Base-by-base conservation (phyloP, 1,284 basidiomycete genomes). In the Sporisorium exsertum region DNA sequence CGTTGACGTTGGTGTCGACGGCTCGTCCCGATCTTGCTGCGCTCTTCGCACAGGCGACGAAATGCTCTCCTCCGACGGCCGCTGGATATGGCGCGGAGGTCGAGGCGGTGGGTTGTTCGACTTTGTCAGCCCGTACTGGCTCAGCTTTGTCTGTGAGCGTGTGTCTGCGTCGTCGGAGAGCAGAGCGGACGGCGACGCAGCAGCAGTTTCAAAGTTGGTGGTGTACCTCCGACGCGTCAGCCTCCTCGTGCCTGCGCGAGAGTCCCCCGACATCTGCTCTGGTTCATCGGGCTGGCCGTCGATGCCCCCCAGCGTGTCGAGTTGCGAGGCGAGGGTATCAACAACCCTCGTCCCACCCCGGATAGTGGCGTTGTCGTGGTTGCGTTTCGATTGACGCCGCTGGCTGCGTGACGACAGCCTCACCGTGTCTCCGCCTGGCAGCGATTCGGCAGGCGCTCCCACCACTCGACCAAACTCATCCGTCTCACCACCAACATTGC, bases 21-120 rank as follows among this genome's bases (percentile, higher is more conserved):
- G 61, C 22, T 62, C 51, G 9, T 64, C 50, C 3, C 47, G 20
- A 5, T 27, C 57, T 18, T n/a, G 50, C 35, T 35, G 55, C 1
- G 49, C 24, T 16, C 22, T 26, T 7, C 63, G 52, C 7, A 12
- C 49, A 1, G 53, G 57, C 5, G 70, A 67, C 18, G 53, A 27
- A 18, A 73, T 53, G 15, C 5, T 26, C 32, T 73, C 71, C 22
- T 73, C 71, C 6, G 58, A 62, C n/a, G 65, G 65, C 22, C 71
- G 29, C 18, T 64, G 58, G 8, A 68, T 35, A n/a, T 68, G 58
- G 6, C 71, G n/a, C 3, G 71, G 71, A 5, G 71, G 71, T 1
- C 71, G 57, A 16, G 71, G 71, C 3, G 71, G 71, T 3, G 65
- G 71, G 6, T 64, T 59, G 24, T 42, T 35, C 20, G 64, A 61